Percentiles rank a stretch among this genome's conserved stretches.
Evolutionary conservation across 2,329 filamentous ascomycete genomes (phyloP).

Genomic region (Fusarium sp.): DNA sequence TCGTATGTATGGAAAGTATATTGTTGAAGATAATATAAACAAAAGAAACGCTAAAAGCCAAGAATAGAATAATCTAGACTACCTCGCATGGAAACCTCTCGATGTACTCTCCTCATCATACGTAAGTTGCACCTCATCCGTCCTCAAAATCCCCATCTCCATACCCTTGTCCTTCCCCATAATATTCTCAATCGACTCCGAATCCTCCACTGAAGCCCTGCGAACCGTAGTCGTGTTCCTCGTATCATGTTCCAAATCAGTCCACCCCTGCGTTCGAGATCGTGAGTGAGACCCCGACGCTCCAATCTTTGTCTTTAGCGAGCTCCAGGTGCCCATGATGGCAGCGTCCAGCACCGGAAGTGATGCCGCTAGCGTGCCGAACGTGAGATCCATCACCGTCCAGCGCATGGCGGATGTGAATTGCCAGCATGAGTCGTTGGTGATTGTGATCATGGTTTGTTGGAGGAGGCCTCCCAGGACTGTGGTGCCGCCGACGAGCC

Average conservation of each 20-base stretch:
- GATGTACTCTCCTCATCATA: background rate
- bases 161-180: slow-evolving; percentile 8
- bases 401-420: slow-evolving; percentile 24
- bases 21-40: background rate
- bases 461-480: slow-evolving; percentile 18
- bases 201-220: background rate
- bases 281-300: slow-evolving; percentile 20
- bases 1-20: background rate
- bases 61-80: background rate
- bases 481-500: slow-evolving; percentile 24
- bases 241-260: slow-evolving; percentile 15
- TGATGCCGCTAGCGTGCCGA: slow-evolving; percentile 19
- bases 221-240: background rate
- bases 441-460: slow-evolving; percentile 24
- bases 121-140: slow-evolving; percentile 18
- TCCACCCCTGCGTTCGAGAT: slow-evolving; percentile 25
- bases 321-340: slow-evolving; percentile 27
- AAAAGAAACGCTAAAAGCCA: background rate
- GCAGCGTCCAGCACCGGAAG: slow-evolving; percentile 24
- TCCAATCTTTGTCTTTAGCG: slow-evolving; percentile 25
- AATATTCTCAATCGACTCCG: slow-evolving; percentile 25
- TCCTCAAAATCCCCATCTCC: slow-evolving; percentile 18
- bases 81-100: background rate
- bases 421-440: slow-evolving; percentile 29
- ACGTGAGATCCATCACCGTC: slow-evolving; percentile 23